Evolutionary conservation across 352 stramenopile species (phyloP).

Genomic region (Globisporangium apiculatum): DNA sequence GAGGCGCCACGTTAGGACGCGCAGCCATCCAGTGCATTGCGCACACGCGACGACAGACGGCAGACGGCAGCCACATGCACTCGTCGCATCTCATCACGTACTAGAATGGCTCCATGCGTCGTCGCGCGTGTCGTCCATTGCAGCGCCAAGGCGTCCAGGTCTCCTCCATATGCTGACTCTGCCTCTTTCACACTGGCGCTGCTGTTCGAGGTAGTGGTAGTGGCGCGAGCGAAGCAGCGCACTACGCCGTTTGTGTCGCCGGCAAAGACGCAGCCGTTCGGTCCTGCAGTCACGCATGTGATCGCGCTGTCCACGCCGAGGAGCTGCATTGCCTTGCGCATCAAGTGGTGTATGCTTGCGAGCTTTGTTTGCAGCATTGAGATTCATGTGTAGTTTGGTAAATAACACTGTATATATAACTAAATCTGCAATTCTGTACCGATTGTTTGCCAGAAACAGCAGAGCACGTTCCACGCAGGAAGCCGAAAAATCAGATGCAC

Average conservation of each 20-base stretch:
- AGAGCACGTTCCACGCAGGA: too few relatives aligned
- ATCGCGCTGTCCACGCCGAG: background rate
- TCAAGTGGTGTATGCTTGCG: background rate
- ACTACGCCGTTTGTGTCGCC: conserved; percentile 13
- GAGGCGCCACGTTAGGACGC: background rate
- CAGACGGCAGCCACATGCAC: background rate
- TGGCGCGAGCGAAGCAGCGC: conserved; percentile 8
- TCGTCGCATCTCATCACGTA: background rate
- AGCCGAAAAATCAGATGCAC: background rate
- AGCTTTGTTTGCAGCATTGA: background rate
- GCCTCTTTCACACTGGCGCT: conserved; percentile 1
- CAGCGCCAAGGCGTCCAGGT: background rate
- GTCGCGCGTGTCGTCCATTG: conserved; percentile 1
- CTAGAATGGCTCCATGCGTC: conserved; percentile 7
- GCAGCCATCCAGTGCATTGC: background rate
- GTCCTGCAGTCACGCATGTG: conserved; percentile 10
- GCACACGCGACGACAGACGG: background rate
- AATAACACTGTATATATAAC: too few relatives aligned
- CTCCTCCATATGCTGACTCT: background rate
- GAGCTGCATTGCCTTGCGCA: background rate
- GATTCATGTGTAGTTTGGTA: background rate
- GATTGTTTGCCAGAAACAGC: too few relatives aligned
- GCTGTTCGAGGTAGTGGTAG: background rate
- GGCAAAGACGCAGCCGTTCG: conserved; percentile 4
- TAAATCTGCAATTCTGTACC: too few relatives aligned